Evolutionary conservation across 2,329 filamentous ascomycete genomes (phyloP).

Genomic region (Aspergillus sp.): DNA sequence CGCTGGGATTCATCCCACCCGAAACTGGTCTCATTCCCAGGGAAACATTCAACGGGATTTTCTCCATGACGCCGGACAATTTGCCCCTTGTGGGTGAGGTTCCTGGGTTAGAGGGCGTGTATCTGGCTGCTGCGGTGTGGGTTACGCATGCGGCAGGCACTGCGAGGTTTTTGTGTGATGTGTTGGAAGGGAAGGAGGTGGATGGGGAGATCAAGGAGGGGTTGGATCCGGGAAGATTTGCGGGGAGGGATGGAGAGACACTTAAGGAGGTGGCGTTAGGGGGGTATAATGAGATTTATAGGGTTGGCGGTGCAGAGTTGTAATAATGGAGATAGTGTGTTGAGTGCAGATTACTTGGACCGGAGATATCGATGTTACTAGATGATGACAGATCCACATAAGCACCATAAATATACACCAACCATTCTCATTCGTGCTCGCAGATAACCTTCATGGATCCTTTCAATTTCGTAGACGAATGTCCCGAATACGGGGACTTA

Average conservation of each 20-base stretch:
- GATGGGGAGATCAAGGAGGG: constrained; percentile 20
- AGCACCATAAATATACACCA: too few relatives aligned
- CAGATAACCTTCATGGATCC: too few relatives aligned
- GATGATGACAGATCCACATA: too few relatives aligned
- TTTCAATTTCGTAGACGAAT: too few relatives aligned
- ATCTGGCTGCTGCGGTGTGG: constrained; percentile 38
- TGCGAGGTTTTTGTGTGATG: constrained; percentile 26
- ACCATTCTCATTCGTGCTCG: too few relatives aligned
- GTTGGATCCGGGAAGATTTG: constrained; percentile 30
- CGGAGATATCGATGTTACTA: too few relatives aligned
- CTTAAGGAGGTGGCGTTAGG: constrained; percentile 27
- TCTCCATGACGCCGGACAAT: constrained; percentile 39
- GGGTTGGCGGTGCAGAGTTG: constrained; percentile 1
- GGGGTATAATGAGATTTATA: constrained; percentile 37
- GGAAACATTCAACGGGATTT: constrained; percentile 36
- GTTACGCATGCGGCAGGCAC: constrained; percentile 38
- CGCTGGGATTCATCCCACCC: constrained; percentile 22
- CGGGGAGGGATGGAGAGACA: constrained; percentile 18
- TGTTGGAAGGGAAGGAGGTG: constrained; percentile 19
- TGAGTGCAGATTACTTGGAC: too few relatives aligned
- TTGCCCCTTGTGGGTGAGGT: constrained; percentile 35
- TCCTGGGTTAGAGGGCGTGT: constrained; percentile 26
- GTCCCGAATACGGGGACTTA: too few relatives aligned
- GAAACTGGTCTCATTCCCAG: constrained; percentile 16
- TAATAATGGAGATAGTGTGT: too few relatives aligned